Evolutionary conservation across 2,329 filamentous ascomycete genomes (phyloP), one percentile per base, ranked within the genome.

Genomic region (Cercospora beticola): DNA sequence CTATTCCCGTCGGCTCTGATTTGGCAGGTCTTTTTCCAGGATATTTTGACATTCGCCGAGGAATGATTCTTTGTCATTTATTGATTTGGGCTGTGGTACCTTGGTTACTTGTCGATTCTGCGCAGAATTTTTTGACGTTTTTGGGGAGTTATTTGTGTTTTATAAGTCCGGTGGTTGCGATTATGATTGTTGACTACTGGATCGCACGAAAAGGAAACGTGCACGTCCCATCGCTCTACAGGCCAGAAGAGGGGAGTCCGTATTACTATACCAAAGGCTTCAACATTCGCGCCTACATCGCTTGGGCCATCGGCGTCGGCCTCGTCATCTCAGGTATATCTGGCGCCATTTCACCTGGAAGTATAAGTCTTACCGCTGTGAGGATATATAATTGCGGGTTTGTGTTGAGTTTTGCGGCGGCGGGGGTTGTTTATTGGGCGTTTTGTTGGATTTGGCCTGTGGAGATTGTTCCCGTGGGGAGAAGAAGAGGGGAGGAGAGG

Each of bases 41-140:
- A 31, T 83, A 80, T 68, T 76, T 84, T 62, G 83, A 78, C 12
- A 83, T 84, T 66, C 75, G 77, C 6, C 75, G 82, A 21, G 82
- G 82, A 16, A 80, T 82, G 70, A 70, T 83, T 5, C 70, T 83
- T 9, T 82, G 81, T 65, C 76, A 77, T 12, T 59, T 83, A 2
- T 70, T 83, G 8, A 77, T 77, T 6, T 74, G 77, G 6, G 73
- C 77, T 0, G 74, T 82, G 5, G 77, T 81, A 12, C 82, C 82
- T 0, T 84, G 82, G 82, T 77, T 82, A 49, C 76, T 84, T 2
- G 76, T 83, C 58, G 76, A 77, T 28, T 80, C 75, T 2, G 82
- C 82, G 0, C 69, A 75, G 12, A 77, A 76, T 10, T 82, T 84
- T 69, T 71, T 83, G 1, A 83, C 80, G 5, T 83, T 83, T 69